Conservation (phyloP, 148 eudicot species). For the Heliosperma pusillum region DNA sequence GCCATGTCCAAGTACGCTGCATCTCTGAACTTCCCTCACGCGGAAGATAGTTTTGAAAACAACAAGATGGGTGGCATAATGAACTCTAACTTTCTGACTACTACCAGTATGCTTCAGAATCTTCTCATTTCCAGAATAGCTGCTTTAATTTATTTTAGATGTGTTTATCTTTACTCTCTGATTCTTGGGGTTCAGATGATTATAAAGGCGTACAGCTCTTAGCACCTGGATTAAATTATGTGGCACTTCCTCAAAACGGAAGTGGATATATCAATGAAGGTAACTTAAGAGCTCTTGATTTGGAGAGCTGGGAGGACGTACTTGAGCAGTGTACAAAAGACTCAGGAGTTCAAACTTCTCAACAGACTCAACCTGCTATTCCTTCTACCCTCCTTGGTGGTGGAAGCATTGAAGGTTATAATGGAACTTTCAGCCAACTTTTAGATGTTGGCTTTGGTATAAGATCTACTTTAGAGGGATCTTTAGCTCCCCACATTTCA, state of each 20-base stretch:
- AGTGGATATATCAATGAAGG: constrained; percentile 18
- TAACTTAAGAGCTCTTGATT: constrained; percentile 33
- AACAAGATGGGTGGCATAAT: constrained; percentile 24
- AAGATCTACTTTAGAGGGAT: constrained; percentile 24
- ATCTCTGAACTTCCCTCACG: constrained; percentile 23
- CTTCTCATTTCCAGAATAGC: not conserved
- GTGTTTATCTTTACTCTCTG: not conserved
- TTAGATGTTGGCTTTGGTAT: constrained; percentile 28
- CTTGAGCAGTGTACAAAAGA: constrained; percentile 36
- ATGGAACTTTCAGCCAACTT: constrained; percentile 32
- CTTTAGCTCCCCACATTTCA: constrained; percentile 23
- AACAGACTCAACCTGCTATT: constrained; percentile 24
- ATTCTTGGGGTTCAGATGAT: constrained; percentile 20
- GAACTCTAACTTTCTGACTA: constrained; percentile 21
- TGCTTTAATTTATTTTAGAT: not conserved
- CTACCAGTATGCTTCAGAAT: constrained; percentile 25
- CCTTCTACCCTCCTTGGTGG: constrained; percentile 27
- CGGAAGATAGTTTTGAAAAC: constrained; percentile 25
- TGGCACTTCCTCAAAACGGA: constrained; percentile 25
- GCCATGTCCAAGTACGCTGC: constrained; percentile 38
- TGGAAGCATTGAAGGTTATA: constrained; percentile 19
- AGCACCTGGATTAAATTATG: constrained; percentile 23
- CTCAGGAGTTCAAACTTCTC: constrained; percentile 23
- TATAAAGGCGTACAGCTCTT: constrained; percentile 26
- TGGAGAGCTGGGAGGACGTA: constrained; percentile 45